Evolutionary conservation across 2,329 filamentous ascomycete species (phyloP).

Genomic region (Sodiomyces alkalinus): DNA sequence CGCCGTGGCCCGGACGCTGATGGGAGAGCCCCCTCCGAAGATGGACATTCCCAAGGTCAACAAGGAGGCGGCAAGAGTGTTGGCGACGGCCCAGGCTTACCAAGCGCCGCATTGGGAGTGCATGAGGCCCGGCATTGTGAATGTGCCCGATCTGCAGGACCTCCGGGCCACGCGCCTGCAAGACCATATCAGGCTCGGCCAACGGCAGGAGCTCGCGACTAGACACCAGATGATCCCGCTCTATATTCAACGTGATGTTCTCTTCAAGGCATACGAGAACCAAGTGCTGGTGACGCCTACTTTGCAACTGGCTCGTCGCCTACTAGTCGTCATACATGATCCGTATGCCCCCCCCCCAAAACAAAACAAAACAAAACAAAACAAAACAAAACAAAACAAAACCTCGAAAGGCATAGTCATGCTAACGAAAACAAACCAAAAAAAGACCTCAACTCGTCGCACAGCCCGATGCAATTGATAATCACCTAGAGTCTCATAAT

Average conservation of each 20-base stretch:
- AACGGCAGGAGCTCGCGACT: constrained; percentile 55
- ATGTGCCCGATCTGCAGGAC: constrained; percentile 33
- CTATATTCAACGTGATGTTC: constrained; percentile 57
- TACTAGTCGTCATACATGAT: constrained; percentile 83
- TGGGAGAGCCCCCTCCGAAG: constrained; percentile 76
- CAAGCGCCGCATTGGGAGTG: constrained; percentile 74
- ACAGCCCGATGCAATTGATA: constrained; percentile 53
- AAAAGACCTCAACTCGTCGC: constrained; percentile 54
- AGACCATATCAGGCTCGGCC: constrained; percentile 65
- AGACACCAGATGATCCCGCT: constrained; percentile 67
- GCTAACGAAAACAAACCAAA: no score
- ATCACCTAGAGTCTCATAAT: constrained; percentile 67
- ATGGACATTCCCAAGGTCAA: constrained; percentile 41
- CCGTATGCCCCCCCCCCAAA: constrained; percentile 47
- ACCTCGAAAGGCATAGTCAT: no score
- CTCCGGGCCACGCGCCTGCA: constrained; percentile 51
- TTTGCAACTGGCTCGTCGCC: constrained; percentile 47
- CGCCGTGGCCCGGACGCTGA: constrained; percentile 79
- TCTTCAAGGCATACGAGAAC: constrained; percentile 69
- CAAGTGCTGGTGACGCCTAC: constrained; percentile 71
- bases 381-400: no score
- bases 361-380: no score
- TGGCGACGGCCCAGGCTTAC: constrained; percentile 43
- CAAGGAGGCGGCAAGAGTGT: constrained; percentile 37
- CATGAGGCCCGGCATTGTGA: constrained; percentile 55